Base-by-base conservation (phyloP, 2,329 filamentous ascomycete species). In the Paracoccidioides lutzii region DNA sequence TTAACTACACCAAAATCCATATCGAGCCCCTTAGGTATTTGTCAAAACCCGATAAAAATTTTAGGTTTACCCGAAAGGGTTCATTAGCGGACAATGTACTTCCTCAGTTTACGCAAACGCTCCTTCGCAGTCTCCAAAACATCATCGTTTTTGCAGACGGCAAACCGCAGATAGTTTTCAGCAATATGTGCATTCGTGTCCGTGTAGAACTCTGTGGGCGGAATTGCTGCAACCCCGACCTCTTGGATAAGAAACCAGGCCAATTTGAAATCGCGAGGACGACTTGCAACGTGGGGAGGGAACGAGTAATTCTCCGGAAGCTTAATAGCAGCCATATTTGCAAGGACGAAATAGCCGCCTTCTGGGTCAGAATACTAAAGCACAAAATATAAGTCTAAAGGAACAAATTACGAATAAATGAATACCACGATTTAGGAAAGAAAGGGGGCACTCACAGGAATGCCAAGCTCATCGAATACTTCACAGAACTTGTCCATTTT, bases 231-330 rank as follows among this genome's bases (percentile, higher is more conserved):
- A 33, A 98, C 89, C 8, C 93, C 93, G 22, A 98, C 77, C 75
- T 98, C 91, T 69, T 90, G 90, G 72, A 98, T 98, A 64, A 96
- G 74, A 75, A 97, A 97, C 91, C 91, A 98, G 40, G 84, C 82
- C 49, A 98, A 80, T 77, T 95, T 88, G 75, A 97, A 98, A 70
- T 98, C 93, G 35, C 93, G 79, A 30, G 93, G 89, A 1, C 93
- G 81, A 65, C 78, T 83, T 12, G 87, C 88, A 40, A 98, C 91
- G 67, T 96, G 89, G 1, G 84, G 78, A 33, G 93, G 93, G 76
- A 97, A 97, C 0, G 85, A 81, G 70, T 97, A 98, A 67, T 84
- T 83, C 4, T 78, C 79, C 0, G 93, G 93, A 4, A 98, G 69
- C 68, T 87, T 82, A 56, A 98, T 88, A 68, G 91, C 90, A 56